Evolutionary conservation across 495 filamentous ascomycete genomes (phyloP), one percentile per base, ranked within the genome.

Genomic region (Hamigera avellanea): DNA sequence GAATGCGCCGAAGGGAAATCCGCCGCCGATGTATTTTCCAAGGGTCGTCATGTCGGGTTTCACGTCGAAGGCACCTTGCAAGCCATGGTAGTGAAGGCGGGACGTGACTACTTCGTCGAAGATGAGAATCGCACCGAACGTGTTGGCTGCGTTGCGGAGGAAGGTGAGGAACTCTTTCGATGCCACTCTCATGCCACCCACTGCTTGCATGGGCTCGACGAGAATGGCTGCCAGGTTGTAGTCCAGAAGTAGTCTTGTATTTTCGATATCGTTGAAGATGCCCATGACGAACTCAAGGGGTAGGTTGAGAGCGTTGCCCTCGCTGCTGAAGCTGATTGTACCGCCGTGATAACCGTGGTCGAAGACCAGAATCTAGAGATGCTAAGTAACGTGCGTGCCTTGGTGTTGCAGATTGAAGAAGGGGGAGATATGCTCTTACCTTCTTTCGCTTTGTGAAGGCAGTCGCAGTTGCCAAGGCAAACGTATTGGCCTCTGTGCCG

Each of bases 101-200:
- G 66, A 73, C 1, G 77, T 77, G 61, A 79, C 73, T 9, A 82
- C 77, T 52, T 82, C 78, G 33, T 82, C 78, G 9, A 78, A 49
- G 12, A 82, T 68, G 35, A 82, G 67, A 1, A 81, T 8, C 1
- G 62, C 59, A 4, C 64, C 67, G 3, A 56, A 49, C 19, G 48
- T 49, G 3, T 44, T 50, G 16, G 49, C 56, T 16, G 25, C 56
- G 37, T 43, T 50, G 8, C 57, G 62, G 3, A 69, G 33, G 16
- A 42, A 43, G n/a, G 53, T 44, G 19, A 69, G 35, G 35, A 80
- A 82, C 10, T 60, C 59, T 1, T 38, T 35, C 1, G 33, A 56
- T 0, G 54, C 72, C 1, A 56, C 50, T 15, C 71, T 65, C 34
- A 63, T 63, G 0, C 75, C 73, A 1, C 71, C 74, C 15, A 62